Base-by-base conservation (phyloP, 164 flowering plant genomes). In the Platanus orientalis region DNA sequence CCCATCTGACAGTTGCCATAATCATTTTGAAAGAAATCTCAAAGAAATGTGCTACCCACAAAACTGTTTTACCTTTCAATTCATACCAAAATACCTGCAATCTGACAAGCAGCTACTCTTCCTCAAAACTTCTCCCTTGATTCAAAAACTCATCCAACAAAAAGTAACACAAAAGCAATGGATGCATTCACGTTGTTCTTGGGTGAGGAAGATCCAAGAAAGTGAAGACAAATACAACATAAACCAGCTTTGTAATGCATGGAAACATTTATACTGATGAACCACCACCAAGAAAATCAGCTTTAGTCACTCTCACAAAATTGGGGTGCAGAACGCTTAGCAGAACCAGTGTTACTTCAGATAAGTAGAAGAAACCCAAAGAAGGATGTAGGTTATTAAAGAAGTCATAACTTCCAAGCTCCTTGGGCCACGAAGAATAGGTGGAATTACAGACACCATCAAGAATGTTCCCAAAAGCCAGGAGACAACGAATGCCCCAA, bases 381-480 rank as follows among this genome's bases (percentile, higher is more conserved):
- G 86, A 40, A 94, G 78, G 1, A 36, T 36, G 12, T 36, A 36
- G 9, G 7, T 36, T 36, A 36, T 36, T 36, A 36, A 36, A 3
- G 42, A 36, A 36, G 96, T 84, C 4, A 76, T 78, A 53, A 94
- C 96, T 77, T 94, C 99, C 68, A 94, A 85, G 74, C 86, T 78
- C 73, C 87, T 83, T 19, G 74, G 92, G 24, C 99, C 97, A 64
- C 81, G 84, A 52, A 88, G 76, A 17, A 89, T 25, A 12, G 97
- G 96, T 62, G 99, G 97, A 61, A 92, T 73, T 57, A 94, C 84
- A 58, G 99, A 84, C 45, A 89, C 96, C 99, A 92, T 88, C 81
- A 94, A 72, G 77, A 94, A 84, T 44, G 99, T 91, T 49, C 90
- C 99, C 72, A 91, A 24, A 61, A 94, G 82, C 99, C 99, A 94